Conservation (phyloP, 495 filamentous ascomycete genomes). For the Xylaria telfairii region DNA sequence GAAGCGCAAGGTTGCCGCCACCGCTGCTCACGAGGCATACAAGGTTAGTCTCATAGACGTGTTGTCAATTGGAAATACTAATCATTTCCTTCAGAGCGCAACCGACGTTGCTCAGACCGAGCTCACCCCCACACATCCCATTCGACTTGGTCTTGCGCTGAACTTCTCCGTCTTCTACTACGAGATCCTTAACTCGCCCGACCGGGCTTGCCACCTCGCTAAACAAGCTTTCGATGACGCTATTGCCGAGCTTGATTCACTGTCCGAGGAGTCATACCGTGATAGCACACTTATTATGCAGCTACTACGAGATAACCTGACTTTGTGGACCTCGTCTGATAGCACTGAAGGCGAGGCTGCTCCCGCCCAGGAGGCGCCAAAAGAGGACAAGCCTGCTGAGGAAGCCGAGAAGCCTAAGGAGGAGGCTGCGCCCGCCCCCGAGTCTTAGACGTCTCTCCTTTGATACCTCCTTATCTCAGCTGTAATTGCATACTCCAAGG, state of each 20-base stretch:
- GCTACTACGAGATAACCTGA: conserved; percentile 98
- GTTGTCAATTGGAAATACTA: conserved; percentile 6
- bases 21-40: conserved; percentile 97
- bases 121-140: conserved; percentile 96
- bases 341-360: conserved; percentile 79
- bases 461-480: conserved; percentile 40
- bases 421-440: conserved; percentile 53
- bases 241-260: conserved; percentile 97
- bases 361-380: conserved; percentile 66
- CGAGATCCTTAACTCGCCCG: conserved; percentile 98
- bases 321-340: conserved; percentile 98
- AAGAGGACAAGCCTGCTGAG: conserved; percentile 60
- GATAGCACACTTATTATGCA: conserved; percentile 99
- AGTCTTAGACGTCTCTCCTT: conserved; percentile 36
- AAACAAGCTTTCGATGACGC: conserved; percentile 99
- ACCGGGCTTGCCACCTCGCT: conserved; percentile 97
- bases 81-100: conserved; percentile 69
- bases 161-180: conserved; percentile 99
- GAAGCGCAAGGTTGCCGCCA: conserved; percentile 97
- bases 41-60: conserved; percentile 67
- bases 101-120: conserved; percentile 98
- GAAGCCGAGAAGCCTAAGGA: conserved; percentile 59
- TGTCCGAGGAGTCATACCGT: conserved; percentile 98
- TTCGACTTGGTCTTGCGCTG: conserved; percentile 95
- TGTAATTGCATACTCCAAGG: conserved; percentile 37